Percentiles rank a stretch among this genome's conserved stretches.
phyloP scores from a whole-genome alignment of 768 basidiomycete species.

The Inosperma sp. region DNA sequence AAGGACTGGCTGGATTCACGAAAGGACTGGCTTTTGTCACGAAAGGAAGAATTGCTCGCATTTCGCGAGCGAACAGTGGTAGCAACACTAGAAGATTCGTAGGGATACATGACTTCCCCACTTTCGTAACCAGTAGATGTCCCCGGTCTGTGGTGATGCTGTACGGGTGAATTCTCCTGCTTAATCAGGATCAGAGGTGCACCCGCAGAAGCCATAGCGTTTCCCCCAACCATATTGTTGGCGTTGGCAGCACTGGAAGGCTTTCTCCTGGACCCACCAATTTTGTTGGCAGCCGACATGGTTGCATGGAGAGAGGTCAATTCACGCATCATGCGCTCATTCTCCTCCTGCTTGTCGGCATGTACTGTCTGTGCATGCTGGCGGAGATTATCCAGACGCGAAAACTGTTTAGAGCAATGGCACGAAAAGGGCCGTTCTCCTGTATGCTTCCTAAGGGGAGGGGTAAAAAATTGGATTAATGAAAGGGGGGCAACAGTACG shows the following conservation, averaged over 20 bases:
- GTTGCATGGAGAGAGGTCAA: slow-evolving; percentile 77
- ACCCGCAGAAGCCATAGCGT: slow-evolving; percentile 8
- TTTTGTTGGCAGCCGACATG: slow-evolving; percentile 61
- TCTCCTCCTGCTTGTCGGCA: slow-evolving; percentile 85
- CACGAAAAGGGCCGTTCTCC: slow-evolving; percentile 96
- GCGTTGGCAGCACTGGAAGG: neutral
- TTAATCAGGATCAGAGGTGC: slow-evolving; percentile 31
- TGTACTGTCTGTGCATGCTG: slow-evolving; percentile 98
- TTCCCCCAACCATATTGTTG: neutral
- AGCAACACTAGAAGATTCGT: slow-evolving; percentile 13
- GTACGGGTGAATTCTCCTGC: slow-evolving; percentile 36
- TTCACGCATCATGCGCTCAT: slow-evolving; percentile 89
- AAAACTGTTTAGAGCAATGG: slow-evolving; percentile 94
- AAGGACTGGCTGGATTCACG: slow-evolving; percentile 79
- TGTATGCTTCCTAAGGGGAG: slow-evolving; percentile 79
- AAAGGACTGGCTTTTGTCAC: slow-evolving; percentile 56
- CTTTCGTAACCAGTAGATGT: slow-evolving; percentile 68
- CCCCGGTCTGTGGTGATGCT: slow-evolving; percentile 54
- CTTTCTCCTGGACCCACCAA: slow-evolving; percentile 17
- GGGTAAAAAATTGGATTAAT: slow-evolving; percentile 9
- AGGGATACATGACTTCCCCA: slow-evolving; percentile 28
- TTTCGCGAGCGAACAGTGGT: slow-evolving; percentile 11
- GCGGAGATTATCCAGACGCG: slow-evolving; percentile 92
- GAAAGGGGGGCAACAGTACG: slow-evolving; percentile 25
- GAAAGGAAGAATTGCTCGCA: slow-evolving; percentile 13